phyloP scores from a whole-genome alignment of 148 eudicot genomes.

The Polygonum maritimum region DNA sequence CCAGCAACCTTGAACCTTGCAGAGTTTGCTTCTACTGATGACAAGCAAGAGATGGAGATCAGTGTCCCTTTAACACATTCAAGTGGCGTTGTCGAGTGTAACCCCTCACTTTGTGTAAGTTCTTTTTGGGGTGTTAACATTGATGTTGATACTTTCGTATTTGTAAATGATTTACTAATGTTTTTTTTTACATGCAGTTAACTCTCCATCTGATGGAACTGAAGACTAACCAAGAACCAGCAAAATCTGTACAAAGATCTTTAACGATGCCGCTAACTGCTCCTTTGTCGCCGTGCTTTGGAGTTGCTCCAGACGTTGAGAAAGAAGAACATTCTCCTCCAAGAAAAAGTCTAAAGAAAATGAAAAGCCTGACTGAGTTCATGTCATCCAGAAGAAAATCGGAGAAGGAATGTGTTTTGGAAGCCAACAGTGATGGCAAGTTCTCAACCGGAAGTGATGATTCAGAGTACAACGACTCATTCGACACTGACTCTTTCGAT shows the following conservation, averaged over 20 bases:
- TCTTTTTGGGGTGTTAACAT: no score
- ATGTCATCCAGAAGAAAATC: conserved; percentile 6
- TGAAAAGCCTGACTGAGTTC: conserved; percentile 16
- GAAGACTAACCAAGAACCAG: conserved; percentile 14
- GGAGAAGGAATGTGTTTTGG: conserved; percentile 13
- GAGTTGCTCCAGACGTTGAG: conserved; percentile 1
- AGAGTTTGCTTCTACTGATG: conserved; percentile 15
- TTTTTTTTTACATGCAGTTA: conserved; percentile 8
- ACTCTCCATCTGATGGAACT: conserved; percentile 14
- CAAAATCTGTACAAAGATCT: conserved; percentile 9
- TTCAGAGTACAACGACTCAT: conserved; percentile 9
- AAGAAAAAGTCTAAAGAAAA: conserved; percentile 14
- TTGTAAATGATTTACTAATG: neutral
- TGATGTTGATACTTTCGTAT: neutral
- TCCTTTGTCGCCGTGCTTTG: conserved; percentile 14
- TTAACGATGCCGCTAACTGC: conserved; percentile 6
- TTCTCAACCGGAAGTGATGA: conserved; percentile 24
- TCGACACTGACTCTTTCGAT: conserved; percentile 19
- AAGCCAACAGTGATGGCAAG: conserved; percentile 22
- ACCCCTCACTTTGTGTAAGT: conserved; percentile 16
- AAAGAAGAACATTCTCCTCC: conserved; percentile 12
- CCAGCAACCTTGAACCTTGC: conserved; percentile 21
- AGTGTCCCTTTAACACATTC: conserved; percentile 13
- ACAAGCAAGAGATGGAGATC: conserved; percentile 15
- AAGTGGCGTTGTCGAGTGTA: neutral